Conservation (phyloP, 2,329 filamentous ascomycete species). For the Pestalotiopsis sp. region DNA sequence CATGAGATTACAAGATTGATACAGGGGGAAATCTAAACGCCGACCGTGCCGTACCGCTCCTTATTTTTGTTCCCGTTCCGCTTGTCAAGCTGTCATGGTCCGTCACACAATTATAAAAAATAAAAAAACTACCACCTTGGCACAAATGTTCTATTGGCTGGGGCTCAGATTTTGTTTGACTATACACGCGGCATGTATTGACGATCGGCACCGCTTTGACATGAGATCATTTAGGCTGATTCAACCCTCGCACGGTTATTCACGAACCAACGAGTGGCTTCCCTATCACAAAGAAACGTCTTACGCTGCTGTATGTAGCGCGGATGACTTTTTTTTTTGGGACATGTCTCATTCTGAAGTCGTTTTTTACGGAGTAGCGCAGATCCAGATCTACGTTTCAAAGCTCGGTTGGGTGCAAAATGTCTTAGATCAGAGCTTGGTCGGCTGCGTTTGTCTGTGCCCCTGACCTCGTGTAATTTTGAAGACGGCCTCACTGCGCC, state of each 20-base stretch:
- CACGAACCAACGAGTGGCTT: background rate
- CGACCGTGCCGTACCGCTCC: background rate
- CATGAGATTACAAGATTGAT: background rate
- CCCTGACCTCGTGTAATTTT: background rate
- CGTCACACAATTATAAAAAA: background rate
- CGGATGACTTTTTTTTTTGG: background rate
- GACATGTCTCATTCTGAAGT: background rate
- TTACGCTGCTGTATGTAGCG: too few relatives aligned
- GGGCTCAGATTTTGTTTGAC: background rate
- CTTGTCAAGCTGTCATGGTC: background rate
- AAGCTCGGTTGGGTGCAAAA: background rate
- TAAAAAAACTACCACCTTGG: background rate
- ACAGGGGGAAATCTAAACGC: background rate
- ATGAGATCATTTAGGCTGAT: background rate
- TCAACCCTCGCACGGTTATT: background rate
- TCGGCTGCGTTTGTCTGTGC: background rate
- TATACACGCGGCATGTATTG: background rate
- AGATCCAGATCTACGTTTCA: slow-evolving; percentile 8
- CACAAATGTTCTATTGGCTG: background rate
- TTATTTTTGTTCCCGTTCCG: background rate
- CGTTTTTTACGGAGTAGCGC: background rate
- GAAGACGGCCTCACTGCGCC: background rate
- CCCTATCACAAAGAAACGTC: too few relatives aligned
- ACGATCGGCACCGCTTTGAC: background rate
- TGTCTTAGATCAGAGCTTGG: slow-evolving; percentile 5